Base-by-base conservation (phyloP, 129 eudicot genomes). In the Pittosporum tobira region DNA sequence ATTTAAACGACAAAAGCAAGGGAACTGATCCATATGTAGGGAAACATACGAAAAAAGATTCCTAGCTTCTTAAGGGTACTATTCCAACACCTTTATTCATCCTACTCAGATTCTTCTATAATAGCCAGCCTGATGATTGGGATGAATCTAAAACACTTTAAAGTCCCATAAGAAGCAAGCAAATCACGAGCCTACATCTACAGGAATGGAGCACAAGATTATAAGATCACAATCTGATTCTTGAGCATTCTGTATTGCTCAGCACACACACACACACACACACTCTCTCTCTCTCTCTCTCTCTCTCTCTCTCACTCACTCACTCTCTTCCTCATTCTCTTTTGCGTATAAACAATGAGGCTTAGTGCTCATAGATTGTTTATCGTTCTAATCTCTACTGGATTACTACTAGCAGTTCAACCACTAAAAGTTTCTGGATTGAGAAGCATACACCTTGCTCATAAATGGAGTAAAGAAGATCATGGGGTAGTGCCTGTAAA, bases 21-120 rank as follows among this genome's bases (percentile, higher is more conserved):
- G 56, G 51, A 61, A 73, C 72, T 69, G 67, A 67, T 62, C 64
- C 68, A 59, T 61, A 72, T 60, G 71, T 73, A 71, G 63, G 74
- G 69, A 57, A 28, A 65, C 73, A 74, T 71, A 69, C 59, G 47
- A 77, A 79, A n/a, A 81, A 78, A 78, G 85, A 84, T 88, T 74
- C 97, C 77, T 79, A 74, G 94, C 96, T 88, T 88, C 90, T 77
- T 69, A 68, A 71, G 77, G 78, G 69, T 70, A 74, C 77, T 83
- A 80, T 79, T 83, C 87, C 69, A 77, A 38, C 62, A 59, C 60
- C 81, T 88, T 73, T 84, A 75, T 64, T 73, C 83, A 73, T 75
- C 82, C 82, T 75, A 75, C 65, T 77, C 67, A 73, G 81, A 82
- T 90, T 80, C 94, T 88, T 65, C 62, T 58, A 45, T 43, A 75